Evolutionary conservation across 345 rosid species (phyloP), one percentile per base, ranked within the genome.

Genomic region (Pugionium dolabratum): DNA sequence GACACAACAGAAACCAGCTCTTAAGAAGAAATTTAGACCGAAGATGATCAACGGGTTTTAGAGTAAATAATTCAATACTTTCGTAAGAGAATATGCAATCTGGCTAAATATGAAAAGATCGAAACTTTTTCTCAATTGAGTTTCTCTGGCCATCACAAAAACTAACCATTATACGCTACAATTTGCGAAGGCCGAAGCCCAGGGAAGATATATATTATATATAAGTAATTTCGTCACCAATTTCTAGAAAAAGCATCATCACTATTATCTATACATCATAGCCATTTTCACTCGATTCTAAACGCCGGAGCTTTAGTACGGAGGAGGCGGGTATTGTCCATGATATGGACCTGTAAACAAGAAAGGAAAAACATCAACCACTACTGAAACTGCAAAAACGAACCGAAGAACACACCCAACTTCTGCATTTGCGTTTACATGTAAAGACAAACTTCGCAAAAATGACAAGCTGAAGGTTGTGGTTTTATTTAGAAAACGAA

Each of bases 241-340:
- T 43, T 53, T 65, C 49, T 72, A 65, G 54, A 43, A 42, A 65
- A 10, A 51, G 49, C 71, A 59, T 37, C 42, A 59, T 54, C 36
- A 57, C 9, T 4, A 32, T 25, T 29, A 57, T 56, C 62, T 70
- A 50, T 57, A 72, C 76, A 65, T 58, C 51, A 56, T n/a, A 30
- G 31, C 54, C 40, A 41, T 29, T 58, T 42, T n/a, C 5, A 10
- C 6, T 40, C 46, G 36, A 28, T 28, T 18, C 64, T 44, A 65
- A 50, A 50, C 47, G 40, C 60, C 9, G 28, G 69, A 8, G 51
- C 50, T 67, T 67, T 58, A 86, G 79, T 89, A 83, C 0, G 84
- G 87, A 45, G 78, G 89, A 1, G 86, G 86, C 11, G 90, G 85
- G 75, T 80, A 82, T 25, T 42, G 56, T 51, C 96, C 90, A 9